These are phyloP conservation scores for Pseudogymnoascus sp. DNA, from an alignment of 2,329 filamentous ascomycete genomes.

Conservation along the genomic window DNA sequence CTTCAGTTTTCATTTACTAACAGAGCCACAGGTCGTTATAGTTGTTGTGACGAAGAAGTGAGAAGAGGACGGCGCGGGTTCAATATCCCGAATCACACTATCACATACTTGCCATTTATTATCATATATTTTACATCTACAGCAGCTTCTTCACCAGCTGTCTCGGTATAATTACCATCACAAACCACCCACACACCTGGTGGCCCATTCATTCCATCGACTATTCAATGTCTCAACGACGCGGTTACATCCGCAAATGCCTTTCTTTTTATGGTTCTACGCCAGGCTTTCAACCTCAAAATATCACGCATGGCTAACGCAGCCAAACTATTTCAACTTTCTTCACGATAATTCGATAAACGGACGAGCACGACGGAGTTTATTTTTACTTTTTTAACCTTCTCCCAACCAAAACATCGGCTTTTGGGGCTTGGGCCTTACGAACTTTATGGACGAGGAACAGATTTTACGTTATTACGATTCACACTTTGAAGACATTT, in stretches of 20 bases:
- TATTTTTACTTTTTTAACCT: neutral
- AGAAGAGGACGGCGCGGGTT: neutral
- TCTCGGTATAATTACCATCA: constrained; percentile 1
- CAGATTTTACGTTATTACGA: constrained; percentile 5
- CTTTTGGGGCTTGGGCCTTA: constrained; percentile 6
- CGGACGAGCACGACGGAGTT: constrained; percentile 7
- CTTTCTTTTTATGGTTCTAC: constrained; percentile 4
- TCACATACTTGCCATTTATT: constrained; percentile 3
- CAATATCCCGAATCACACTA: neutral
- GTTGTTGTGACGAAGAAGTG: constrained; percentile 2
- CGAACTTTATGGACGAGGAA: constrained; percentile 4
- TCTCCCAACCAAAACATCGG: constrained; percentile 5
- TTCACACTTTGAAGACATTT: constrained; percentile 8
- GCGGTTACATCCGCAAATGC: neutral
- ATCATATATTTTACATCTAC: constrained; percentile 1
- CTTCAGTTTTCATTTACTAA: neutral
- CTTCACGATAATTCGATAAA: constrained; percentile 4
- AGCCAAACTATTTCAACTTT: neutral
- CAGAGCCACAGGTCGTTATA: neutral
- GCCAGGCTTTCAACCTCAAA: constrained; percentile 4
- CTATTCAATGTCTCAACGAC: neutral
- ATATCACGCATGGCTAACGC: constrained; percentile 5
- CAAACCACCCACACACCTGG: neutral
- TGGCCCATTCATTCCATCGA: neutral
- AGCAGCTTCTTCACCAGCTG: neutral